Base-by-base conservation (phyloP, 192 early-diverging fungal genomes). In the Diversispora epigaea region DNA sequence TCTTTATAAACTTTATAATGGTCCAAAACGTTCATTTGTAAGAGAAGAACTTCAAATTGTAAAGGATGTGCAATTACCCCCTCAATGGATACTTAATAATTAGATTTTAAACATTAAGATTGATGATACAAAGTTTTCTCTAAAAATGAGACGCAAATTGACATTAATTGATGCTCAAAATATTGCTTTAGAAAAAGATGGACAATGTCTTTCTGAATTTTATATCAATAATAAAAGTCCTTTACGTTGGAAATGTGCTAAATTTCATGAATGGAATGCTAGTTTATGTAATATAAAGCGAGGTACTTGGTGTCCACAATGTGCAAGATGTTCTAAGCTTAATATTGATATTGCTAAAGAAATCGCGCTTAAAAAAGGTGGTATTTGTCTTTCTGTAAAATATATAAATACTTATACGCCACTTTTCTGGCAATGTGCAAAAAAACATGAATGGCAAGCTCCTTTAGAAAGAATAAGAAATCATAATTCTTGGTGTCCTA, bases 401-500 rank as follows among this genome's bases (percentile, higher is more conserved):
- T 32, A 32, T 32, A 32, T 32, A 32, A 32, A 2, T 32, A 32
- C 2, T 32, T 32, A 65, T 65, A 65, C 41, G n/a, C 68, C 49
- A 69, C 52, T 69, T 43, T 69, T 69, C 22, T 68, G 68, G 68
- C 68, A 55, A 12, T 69, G 49, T 39, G 22, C 50, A 69, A 69
- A 69, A 54, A 69, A 69, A 43, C 67, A 69, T 32, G 22, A 52
- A 69, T 54, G 68, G 49, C 0, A 69, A 54, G 68, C 49, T 55
- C 68, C 68, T 69, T 55, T 69, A 22, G 0, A 25, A 54, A 49
- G 68, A 49, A 49, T 69, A 49, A 69, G n/a, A 69, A 69, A 69
- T 69, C 68, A 69, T 39, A 54, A 69, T 69, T 40, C 46, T 54
- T 69, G 68, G 68, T 69, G 68, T 25, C 50, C 68, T 55, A 69